A percentile compares a stretch with the other conserved stretches of the same genome.
Evolutionary conservation across 352 stramenopile genomes (phyloP).

Genomic region (Phytophthora cajani): DNA sequence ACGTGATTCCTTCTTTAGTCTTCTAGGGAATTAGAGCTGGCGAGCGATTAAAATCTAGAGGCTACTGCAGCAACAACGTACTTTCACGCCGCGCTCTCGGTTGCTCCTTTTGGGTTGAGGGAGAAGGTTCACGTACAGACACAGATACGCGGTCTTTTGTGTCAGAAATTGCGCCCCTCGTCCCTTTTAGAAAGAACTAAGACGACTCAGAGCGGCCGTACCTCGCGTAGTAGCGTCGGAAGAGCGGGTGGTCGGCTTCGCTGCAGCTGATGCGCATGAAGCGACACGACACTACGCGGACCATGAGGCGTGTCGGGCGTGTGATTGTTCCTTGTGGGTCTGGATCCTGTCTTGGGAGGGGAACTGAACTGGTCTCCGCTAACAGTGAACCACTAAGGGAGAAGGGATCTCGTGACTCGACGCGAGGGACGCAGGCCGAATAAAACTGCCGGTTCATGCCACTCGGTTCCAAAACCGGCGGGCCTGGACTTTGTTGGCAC

Average conservation of each 20-base stretch:
- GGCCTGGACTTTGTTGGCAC: not conserved
- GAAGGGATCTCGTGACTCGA: not conserved
- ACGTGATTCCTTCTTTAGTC: not conserved
- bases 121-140: too few relatives aligned
- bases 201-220: conserved; percentile 6
- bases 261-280: conserved; percentile 42
- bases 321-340: not conserved
- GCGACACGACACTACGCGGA: conserved; percentile 15
- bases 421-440: not conserved
- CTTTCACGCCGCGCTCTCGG: not conserved
- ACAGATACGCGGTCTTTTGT: not conserved
- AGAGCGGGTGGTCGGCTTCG: conserved; percentile 36
- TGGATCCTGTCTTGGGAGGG: not conserved
- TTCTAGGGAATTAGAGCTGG: not conserved
- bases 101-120: not conserved
- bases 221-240: conserved; percentile 39
- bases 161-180: not conserved
- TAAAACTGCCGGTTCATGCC: not conserved
- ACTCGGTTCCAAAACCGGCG: not conserved
- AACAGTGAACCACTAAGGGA: not conserved
- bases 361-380: not conserved
- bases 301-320: conserved; percentile 1
- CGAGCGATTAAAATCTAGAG: not conserved
- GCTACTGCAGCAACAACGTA: not conserved
- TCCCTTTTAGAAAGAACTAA: not conserved